phyloP scores from a whole-genome alignment of 306 rosid genomes.

The Erythrophleum fordii region DNA sequence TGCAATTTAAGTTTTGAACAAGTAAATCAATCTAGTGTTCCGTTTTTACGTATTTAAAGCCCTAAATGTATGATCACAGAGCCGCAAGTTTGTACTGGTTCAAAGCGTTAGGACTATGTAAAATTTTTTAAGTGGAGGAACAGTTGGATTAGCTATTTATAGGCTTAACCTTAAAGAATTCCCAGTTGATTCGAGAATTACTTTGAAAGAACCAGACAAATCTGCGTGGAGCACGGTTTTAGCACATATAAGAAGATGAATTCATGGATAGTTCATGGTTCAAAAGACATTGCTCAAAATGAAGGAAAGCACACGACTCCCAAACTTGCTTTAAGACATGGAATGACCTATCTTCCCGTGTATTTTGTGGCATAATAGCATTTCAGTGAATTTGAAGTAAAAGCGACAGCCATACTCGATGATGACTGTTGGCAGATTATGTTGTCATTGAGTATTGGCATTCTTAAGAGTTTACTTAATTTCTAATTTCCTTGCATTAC shows the following conservation, averaged over 20 bases:
- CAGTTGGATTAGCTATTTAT: neutral
- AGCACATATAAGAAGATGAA: neutral
- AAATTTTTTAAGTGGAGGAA: neutral
- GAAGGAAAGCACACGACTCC: neutral
- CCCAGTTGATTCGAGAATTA: neutral
- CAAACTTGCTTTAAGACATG: neutral
- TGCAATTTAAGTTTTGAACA: neutral
- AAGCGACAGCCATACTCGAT: neutral
- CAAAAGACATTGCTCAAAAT: neutral
- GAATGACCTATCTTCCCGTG: neutral
- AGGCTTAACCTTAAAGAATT: neutral
- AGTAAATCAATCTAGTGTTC: neutral
- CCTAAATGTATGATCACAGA: conserved; percentile 15
- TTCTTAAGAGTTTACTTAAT: neutral
- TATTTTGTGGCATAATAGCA: neutral
- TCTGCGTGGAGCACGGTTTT: neutral
- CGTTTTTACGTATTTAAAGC: conserved; percentile 27
- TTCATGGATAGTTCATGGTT: neutral
- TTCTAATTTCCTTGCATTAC: conserved; percentile 2
- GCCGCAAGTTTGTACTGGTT: neutral
- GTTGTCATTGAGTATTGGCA: neutral
- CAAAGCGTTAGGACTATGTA: neutral
- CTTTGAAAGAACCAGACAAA: neutral
- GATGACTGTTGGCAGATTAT: conserved; percentile 6
- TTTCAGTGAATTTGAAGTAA: conserved; percentile 19